A percentile compares a stretch with the other conserved stretches of the same genome.
Conservation (phyloP, 2,329 filamentous ascomycete species). For the Fusarium agapanthi region DNA sequence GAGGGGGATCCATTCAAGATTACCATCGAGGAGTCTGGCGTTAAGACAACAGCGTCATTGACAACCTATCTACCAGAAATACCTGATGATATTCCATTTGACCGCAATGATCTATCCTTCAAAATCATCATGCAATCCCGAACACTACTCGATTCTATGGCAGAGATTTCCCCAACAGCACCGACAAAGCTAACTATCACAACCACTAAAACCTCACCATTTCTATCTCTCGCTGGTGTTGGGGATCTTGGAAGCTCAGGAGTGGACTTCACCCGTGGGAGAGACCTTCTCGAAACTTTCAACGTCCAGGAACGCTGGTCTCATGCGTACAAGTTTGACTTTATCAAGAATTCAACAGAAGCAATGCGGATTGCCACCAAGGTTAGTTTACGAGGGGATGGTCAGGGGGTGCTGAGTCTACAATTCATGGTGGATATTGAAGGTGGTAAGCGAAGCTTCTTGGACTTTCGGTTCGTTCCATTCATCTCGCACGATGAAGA, state of each 20-base stretch:
- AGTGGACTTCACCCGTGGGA: slow-evolving; percentile 72
- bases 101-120: slow-evolving; percentile 79
- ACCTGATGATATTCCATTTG: slow-evolving; percentile 86
- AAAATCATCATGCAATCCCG: slow-evolving; percentile 93
- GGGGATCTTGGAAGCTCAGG: slow-evolving; percentile 68
- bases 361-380: slow-evolving; percentile 96
- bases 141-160: slow-evolving; percentile 75
- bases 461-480: slow-evolving; percentile 86
- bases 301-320: slow-evolving; percentile 66
- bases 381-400: slow-evolving; percentile 88
- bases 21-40: slow-evolving; percentile 83
- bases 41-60: slow-evolving; percentile 89
- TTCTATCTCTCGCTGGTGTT: slow-evolving; percentile 75
- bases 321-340: slow-evolving; percentile 85
- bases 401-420: slow-evolving; percentile 88
- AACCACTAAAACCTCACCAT: slow-evolving; percentile 70
- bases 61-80: slow-evolving; percentile 84
- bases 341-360: slow-evolving; percentile 84
- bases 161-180: slow-evolving; percentile 74
- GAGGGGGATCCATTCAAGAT: slow-evolving; percentile 83
- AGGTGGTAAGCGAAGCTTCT: slow-evolving; percentile 72
- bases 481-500: slow-evolving; percentile 68
- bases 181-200: slow-evolving; percentile 76
- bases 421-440: slow-evolving; percentile 97
- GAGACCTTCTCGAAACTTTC: slow-evolving; percentile 78